Conservation (phyloP, 768 basidiomycete genomes). For the Pholiota conissans region DNA sequence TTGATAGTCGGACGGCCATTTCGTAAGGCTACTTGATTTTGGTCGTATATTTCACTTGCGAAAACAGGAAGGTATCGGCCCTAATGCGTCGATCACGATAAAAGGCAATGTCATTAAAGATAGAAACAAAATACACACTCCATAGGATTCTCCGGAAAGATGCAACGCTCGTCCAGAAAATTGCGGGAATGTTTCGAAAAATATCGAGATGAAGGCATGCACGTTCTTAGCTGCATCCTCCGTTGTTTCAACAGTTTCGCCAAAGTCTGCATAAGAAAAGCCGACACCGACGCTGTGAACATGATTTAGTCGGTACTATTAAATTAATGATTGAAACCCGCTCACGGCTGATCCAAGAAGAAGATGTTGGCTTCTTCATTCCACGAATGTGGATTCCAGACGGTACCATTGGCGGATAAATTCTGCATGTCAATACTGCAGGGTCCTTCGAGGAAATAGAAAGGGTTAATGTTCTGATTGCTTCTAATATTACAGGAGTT, state of each 20-base stretch:
- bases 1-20: slow-evolving; percentile 63
- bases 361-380: slow-evolving; percentile 68
- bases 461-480: not conserved
- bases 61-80: slow-evolving; percentile 75
- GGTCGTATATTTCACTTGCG: slow-evolving; percentile 74
- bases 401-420: slow-evolving; percentile 55
- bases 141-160: slow-evolving; percentile 80
- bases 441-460: slow-evolving; percentile 26
- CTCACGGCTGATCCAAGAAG: slow-evolving; percentile 68
- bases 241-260: slow-evolving; percentile 69
- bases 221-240: slow-evolving; percentile 81
- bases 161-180: slow-evolving; percentile 70
- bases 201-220: slow-evolving; percentile 73
- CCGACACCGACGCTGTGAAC: slow-evolving; percentile 60
- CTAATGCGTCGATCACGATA: slow-evolving; percentile 27
- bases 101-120: not conserved
- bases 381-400: slow-evolving; percentile 67
- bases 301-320: not conserved
- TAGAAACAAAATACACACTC: slow-evolving; percentile 34
- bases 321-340: not conserved
- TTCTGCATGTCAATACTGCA: slow-evolving; percentile 56
- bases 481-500: not conserved
- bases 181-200: slow-evolving; percentile 77
- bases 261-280: slow-evolving; percentile 70
- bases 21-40: slow-evolving; percentile 53